phyloP scores from a whole-genome alignment of 108 stramenopile genomes.

The Phaeodactylum tricornutum region DNA sequence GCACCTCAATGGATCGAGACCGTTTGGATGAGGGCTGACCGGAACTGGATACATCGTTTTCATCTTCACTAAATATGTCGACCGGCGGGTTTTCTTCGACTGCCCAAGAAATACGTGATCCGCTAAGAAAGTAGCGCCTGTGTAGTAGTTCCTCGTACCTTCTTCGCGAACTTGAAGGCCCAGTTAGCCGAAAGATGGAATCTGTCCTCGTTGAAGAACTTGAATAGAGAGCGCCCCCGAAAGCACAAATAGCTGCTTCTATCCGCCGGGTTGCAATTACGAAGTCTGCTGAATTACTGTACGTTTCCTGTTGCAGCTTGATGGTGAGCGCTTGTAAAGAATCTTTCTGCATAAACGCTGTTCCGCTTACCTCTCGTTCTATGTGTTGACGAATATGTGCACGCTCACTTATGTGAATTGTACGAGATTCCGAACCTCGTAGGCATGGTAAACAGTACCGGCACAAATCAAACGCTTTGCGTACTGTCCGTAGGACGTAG shows the following conservation, averaged over 20 bases:
- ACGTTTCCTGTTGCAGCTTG: background rate
- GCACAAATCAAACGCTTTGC: constrained; percentile 34
- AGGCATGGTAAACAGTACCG: constrained; percentile 35
- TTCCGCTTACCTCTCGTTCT: background rate
- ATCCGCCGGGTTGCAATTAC: constrained; percentile 43
- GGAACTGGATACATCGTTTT: background rate
- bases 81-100: constrained; percentile 45
- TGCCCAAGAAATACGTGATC: constrained; percentile 59
- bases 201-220: background rate
- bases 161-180: background rate
- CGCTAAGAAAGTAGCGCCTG: constrained; percentile 48
- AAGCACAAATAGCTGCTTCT: constrained; percentile 55
- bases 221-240: constrained; percentile 45
- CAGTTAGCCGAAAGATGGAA: constrained; percentile 20
- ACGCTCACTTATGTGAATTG: constrained; percentile 10
- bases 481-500: constrained; percentile 17
- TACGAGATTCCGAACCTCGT: constrained; percentile 8
- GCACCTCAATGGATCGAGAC: background rate
- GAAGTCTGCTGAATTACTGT: constrained; percentile 15
- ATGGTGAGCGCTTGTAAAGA: background rate
- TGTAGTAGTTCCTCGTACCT: constrained; percentile 41
- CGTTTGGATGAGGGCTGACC: background rate
- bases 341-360: background rate
- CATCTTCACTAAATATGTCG: background rate
- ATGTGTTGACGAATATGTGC: constrained; percentile 1